A percentile compares a stretch with the other conserved stretches of the same genome.
These are phyloP conservation scores for Aegilops tauschii DNA, from an alignment of 176 grass and related monocot species.

Conservation along the genomic window DNA sequence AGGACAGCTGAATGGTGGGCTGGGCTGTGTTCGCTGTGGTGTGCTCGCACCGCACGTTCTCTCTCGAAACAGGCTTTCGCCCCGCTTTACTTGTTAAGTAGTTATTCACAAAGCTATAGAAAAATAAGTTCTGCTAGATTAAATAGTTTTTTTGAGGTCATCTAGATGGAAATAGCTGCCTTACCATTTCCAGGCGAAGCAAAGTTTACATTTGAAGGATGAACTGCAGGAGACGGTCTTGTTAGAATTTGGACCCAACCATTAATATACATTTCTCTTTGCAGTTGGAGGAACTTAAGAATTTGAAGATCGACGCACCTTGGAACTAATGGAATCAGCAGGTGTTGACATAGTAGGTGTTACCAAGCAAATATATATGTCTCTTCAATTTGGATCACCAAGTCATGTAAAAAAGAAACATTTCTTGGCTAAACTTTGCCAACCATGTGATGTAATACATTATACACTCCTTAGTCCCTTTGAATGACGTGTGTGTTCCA, in stretches of 20 bases:
- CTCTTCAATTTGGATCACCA: neutral
- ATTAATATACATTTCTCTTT: neutral
- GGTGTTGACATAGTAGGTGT: conserved; percentile 24
- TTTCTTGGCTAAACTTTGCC: conserved; percentile 4
- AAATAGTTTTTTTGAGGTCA: neutral
- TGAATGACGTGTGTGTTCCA: neutral
- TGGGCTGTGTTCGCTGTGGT: neutral
- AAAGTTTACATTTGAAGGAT: neutral
- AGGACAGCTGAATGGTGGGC: neutral
- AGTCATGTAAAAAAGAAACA: conserved; percentile 3
- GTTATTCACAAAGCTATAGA: neutral
- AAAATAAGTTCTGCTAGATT: neutral
- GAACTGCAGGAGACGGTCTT: neutral
- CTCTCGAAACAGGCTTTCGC: too few species aligned
- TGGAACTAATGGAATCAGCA: conserved; percentile 39
- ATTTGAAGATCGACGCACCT: conserved; percentile 46
- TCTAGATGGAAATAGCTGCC: neutral
- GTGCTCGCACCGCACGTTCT: neutral
- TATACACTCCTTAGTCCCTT: neutral
- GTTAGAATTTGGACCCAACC: neutral
- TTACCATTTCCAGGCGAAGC: neutral
- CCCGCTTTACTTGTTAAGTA: neutral
- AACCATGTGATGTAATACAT: neutral
- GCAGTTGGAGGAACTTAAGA: conserved; percentile 81
- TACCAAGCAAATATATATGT: conserved; percentile 2